These are phyloP conservation scores for Nicotiana rustica DNA, from an alignment of 305 asterid genomes.

Conservation along the genomic window DNA sequence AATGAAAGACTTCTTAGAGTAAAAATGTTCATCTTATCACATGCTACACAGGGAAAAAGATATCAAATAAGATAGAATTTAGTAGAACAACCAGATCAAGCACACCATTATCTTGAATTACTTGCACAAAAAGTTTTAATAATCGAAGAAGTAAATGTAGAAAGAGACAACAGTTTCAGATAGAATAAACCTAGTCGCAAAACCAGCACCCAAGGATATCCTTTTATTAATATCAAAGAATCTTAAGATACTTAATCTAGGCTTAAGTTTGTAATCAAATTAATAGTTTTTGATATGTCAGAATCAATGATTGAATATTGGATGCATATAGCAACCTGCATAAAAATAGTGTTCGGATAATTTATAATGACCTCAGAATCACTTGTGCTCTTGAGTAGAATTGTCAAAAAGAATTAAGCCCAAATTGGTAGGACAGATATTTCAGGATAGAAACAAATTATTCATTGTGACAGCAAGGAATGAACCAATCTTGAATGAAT, in stretches of 20 bases:
- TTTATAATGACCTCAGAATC: not conserved
- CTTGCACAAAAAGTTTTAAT: not conserved
- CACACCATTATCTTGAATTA: not conserved
- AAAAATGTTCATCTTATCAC: not conserved
- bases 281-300: not conserved
- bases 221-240: not conserved
- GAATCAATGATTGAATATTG: not conserved
- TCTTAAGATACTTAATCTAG: not conserved
- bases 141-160: not conserved
- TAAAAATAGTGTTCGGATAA: not conserved
- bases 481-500: not conserved
- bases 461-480: not conserved
- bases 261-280: not conserved
- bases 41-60: not conserved
- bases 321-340: not conserved
- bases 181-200: not conserved
- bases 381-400: not conserved
- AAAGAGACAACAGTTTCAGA: not conserved
- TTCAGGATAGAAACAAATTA: not conserved
- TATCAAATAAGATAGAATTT: not conserved
- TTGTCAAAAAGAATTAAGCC: not conserved
- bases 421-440: constrained; percentile 22
- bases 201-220: not conserved
- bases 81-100: not conserved
- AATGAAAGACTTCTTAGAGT: not conserved